These are phyloP conservation scores for Tothia fuscella DNA, from an alignment of 2,329 filamentous ascomycete genomes.

Conservation along the genomic window DNA sequence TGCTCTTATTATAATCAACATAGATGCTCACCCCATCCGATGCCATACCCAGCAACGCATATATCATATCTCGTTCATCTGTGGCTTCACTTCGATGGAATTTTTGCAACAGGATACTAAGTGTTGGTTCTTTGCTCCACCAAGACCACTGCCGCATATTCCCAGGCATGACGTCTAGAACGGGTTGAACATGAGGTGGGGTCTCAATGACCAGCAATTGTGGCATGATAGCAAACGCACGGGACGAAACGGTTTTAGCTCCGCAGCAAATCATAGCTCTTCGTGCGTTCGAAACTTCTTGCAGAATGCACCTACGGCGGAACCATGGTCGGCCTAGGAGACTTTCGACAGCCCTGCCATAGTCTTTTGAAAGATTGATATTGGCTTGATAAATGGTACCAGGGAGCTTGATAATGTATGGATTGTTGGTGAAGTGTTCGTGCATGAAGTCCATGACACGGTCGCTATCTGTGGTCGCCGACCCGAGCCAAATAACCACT, in stretches of 20 bases:
- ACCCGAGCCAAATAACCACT: slow-evolving; percentile 10
- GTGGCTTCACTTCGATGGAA: not conserved
- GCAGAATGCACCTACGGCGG: not conserved
- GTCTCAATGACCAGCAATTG: not conserved
- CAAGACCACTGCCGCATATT: not conserved
- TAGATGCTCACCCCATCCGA: no score
- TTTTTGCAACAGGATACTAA: not conserved
- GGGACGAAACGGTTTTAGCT: not conserved
- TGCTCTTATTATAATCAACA: no score
- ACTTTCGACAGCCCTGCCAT: not conserved
- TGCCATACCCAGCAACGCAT: not conserved
- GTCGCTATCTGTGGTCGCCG: not conserved
- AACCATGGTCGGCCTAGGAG: not conserved
- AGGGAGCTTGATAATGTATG: not conserved
- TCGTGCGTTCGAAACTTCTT: not conserved
- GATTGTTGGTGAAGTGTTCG: not conserved
- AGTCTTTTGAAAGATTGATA: not conserved
- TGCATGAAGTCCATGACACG: not conserved
- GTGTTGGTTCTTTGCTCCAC: not conserved
- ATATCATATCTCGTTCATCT: not conserved
- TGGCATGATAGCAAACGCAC: not conserved
- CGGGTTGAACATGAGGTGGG: not conserved
- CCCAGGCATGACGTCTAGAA: not conserved
- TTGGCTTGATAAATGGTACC: not conserved
- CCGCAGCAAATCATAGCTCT: not conserved